Base-by-base conservation (phyloP, 176 grass and related monocot species). In the Aegilops tauschii region DNA sequence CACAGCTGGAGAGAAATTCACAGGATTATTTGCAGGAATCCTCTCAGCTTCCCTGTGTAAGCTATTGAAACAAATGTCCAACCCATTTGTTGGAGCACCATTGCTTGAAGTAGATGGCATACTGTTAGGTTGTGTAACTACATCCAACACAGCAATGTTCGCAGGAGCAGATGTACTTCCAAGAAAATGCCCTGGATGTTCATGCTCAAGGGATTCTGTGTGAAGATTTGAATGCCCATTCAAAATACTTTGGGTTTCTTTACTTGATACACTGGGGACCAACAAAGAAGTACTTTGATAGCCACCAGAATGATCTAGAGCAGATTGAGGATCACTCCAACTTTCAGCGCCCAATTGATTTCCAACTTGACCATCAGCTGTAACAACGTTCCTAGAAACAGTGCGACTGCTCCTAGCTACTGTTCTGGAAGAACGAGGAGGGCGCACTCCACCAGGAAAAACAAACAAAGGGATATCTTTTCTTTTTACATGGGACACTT, bases 391-490 rank as follows among this genome's bases (percentile, higher is more conserved):
- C 82, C 80, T 83, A 34, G 67, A 78, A 89, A 86, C 11, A 32
- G 77, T 40, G 77, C 73, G 66, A 73, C 12, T 73, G 45, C 83
- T 83, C 77, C 61, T 85, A 39, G 59, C 49, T 12, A 34, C 88
- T 71, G 86, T 76, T 79, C 78, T 91, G 54, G 54, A 77, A 88
- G 88, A 69, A 80, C 88, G 88, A 37, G 76, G 82, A 85, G 95
- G 93, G 20, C 93, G 88, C 52, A 91, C 79, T 54, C 93, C 93
- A 83, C 87, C 72, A 87, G 95, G 95, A 68, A 98, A 95, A 78
- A 95, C 93, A 86, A 95, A 98, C 52, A 80, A 63, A 30, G 95
- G 95, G 10, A 98, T 87, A 31, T 92, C 91, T 88, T 87, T 94
- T 40, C 93, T 88, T 82, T 93, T 98, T 84, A 95, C 87, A 86